Evolutionary conservation across 129 eudicot genomes (phyloP).

Genomic region (Saussurea involucrata): DNA sequence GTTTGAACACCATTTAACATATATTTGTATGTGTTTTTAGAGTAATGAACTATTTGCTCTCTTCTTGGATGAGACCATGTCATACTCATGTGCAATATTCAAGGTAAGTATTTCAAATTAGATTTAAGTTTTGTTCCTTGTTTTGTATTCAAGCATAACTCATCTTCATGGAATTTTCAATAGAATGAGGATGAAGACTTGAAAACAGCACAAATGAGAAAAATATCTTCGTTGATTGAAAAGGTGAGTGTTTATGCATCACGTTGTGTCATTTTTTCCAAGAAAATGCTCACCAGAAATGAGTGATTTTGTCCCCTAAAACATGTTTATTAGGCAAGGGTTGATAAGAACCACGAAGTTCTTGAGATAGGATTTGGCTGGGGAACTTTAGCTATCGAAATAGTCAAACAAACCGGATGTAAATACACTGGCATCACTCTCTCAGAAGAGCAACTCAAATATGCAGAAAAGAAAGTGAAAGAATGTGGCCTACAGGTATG

Average conservation of each 20-base stretch:
- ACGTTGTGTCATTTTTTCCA: background rate
- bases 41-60: no score
- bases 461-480: constrained; percentile 71
- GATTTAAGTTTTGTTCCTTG: background rate
- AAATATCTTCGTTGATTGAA: constrained; percentile 60
- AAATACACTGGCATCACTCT: constrained; percentile 88
- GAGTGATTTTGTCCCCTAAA: background rate
- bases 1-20: background rate
- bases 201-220: constrained; percentile 71
- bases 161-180: background rate
- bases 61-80: constrained; percentile 90
- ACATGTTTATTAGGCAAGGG: constrained; percentile 49
- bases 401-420: constrained; percentile 76
- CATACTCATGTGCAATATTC: constrained; percentile 82
- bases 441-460: constrained; percentile 71
- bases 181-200: constrained; percentile 64
- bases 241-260: constrained; percentile 42
- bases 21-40: constrained; percentile 27
- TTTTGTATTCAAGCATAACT: background rate
- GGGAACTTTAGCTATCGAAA: constrained; percentile 89
- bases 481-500: constrained; percentile 83
- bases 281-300: no score
- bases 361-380: constrained; percentile 92
- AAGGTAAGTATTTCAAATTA: constrained; percentile 39
- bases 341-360: constrained; percentile 58